Evolutionary conservation across 2,329 filamentous ascomycete genomes (phyloP), one percentile per base, ranked within the genome.

Genomic region (Stachybotrys chartarum): DNA sequence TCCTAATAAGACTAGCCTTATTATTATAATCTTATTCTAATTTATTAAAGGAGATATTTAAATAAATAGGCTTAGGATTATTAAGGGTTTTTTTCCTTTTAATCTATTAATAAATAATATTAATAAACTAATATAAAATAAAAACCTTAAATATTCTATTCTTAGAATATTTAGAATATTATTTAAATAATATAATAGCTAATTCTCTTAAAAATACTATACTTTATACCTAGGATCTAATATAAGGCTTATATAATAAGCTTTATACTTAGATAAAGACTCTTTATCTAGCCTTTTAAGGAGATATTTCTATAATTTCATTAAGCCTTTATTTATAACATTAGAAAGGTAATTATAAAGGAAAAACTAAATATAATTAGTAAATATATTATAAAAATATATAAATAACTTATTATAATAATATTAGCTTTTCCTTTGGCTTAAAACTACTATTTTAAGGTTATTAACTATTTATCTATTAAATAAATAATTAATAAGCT

Each of bases 221-320:
- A 51, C 12, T 17, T 51, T 51, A 51, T 35, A 39, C 8, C 18
- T 10, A 35, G 18, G 14, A 39, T 39, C 39, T 51, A 51, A 31
- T 51, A 51, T 31, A 51, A n/a, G n/a, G 31, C 30, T 39, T 35
- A 51, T 31, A n/a, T 12, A 10, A 39, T 51, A 51, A 18, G 31
- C 16, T n/a, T 39, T 50, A 50, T 30, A 50, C 7, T 7, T 47
- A 8, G 7, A 6, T 47, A 47, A 51, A 51, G 30, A 32, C 17
- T 51, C 31, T 39, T 31, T 30, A 31, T 51, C 10, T 35, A 51
- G 17, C 50, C 39, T 51, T 31, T 31, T 51, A 51, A n/a, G 24
- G 31, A 51, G 39, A 14, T 51, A 51, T 51, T 51, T 51, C n/a
- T n/a, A 35, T 51, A 51, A 51, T 39, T 51, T 31, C 32, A 31